Percentiles rank a stretch among this genome's conserved stretches.
Conservation (phyloP, 1,139 yeast species). For the Wickerhamiella pararugosa region DNA sequence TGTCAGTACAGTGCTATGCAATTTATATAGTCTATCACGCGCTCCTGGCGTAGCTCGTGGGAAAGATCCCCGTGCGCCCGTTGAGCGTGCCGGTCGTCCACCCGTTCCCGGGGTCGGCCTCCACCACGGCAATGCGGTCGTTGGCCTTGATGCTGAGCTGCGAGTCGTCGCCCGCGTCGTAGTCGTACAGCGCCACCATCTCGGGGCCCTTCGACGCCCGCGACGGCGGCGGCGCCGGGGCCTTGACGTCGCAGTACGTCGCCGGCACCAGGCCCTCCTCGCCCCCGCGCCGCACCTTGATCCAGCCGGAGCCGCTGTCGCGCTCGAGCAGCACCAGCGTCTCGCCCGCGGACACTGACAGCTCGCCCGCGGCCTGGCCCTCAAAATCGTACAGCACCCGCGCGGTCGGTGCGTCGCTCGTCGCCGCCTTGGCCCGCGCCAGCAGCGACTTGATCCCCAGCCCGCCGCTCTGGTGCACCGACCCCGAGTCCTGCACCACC, state of each 20-base stretch:
- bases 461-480: conserved; percentile 6
- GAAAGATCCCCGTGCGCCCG: conserved; percentile 65
- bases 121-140: conserved; percentile 54
- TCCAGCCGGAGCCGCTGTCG: conserved; percentile 96
- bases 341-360: conserved; percentile 48
- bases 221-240: conserved; percentile 4
- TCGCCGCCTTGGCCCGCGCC: conserved; percentile 14
- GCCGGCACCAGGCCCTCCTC: conserved; percentile 74
- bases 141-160: conserved; percentile 64
- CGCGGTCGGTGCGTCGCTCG: conserved; percentile 23
- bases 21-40: conserved; percentile 9
- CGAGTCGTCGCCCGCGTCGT: conserved; percentile 67
- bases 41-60: conserved; percentile 47
- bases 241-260: conserved; percentile 45
- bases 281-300: conserved; percentile 39
- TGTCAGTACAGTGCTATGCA: not conserved
- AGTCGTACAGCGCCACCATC: conserved; percentile 39
- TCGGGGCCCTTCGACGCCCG: not conserved
- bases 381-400: conserved; percentile 53
- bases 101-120: conserved; percentile 75
- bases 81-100: conserved; percentile 90
- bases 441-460: conserved; percentile 16
- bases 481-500: conserved; percentile 11
- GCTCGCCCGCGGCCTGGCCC: conserved; percentile 66
- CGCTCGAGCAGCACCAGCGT: conserved; percentile 38